Evolutionary conservation across 441 rosid species (phyloP).

Genomic region (Erysimum pusillum): DNA sequence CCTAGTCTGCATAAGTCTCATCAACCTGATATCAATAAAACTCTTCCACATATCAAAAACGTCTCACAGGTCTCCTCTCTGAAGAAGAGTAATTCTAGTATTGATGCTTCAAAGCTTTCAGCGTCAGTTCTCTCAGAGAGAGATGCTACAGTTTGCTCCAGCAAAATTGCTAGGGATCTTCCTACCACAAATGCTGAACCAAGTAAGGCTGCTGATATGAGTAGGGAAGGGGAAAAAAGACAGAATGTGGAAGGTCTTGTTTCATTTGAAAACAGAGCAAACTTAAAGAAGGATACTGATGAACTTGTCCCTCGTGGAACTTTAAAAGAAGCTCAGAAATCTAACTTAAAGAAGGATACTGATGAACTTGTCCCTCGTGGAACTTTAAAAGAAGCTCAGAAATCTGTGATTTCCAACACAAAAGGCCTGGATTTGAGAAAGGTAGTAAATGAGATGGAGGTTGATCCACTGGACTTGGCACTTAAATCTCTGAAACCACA

Average conservation of each 20-base stretch:
- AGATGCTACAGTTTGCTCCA: constrained; percentile 48
- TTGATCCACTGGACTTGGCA: constrained; percentile 65
- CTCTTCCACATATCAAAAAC: constrained; percentile 50
- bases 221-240: constrained; percentile 55
- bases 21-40: constrained; percentile 48
- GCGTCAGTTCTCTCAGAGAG: constrained; percentile 46
- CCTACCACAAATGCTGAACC: constrained; percentile 54
- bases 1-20: constrained; percentile 47
- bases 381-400: constrained; percentile 49
- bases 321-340: constrained; percentile 39
- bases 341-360: background rate
- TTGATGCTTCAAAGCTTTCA: constrained; percentile 52
- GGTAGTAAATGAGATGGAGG: constrained; percentile 57
- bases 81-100: constrained; percentile 50
- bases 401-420: constrained; percentile 51
- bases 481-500: constrained; percentile 58
- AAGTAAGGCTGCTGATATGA: constrained; percentile 56
- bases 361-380: constrained; percentile 35
- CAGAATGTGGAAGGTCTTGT: constrained; percentile 43
- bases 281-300: constrained; percentile 49
- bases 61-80: constrained; percentile 47
- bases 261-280: constrained; percentile 49
- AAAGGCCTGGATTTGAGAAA: constrained; percentile 60
- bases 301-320: constrained; percentile 14
- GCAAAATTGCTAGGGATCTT: constrained; percentile 41